Evolutionary conservation across 805 yeast species (phyloP).

Genomic region (Candida endomychidarum): DNA sequence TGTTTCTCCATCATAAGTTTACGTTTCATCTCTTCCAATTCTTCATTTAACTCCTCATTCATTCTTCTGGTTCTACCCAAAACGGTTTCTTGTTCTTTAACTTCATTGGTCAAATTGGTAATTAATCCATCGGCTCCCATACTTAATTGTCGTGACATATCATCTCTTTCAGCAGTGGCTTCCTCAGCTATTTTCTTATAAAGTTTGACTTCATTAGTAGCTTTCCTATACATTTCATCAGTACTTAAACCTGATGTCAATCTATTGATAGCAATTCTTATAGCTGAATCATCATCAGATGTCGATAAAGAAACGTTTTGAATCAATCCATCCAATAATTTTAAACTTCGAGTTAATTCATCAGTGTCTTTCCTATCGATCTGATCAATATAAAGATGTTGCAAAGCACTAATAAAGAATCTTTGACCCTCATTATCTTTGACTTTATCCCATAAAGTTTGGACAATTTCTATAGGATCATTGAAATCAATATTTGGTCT

Average conservation of each 20-base stretch:
- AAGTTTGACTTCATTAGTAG: slow-evolving; percentile 54
- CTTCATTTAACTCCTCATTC: slow-evolving; percentile 58
- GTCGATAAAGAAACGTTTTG: slow-evolving; percentile 60
- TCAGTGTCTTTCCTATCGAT: slow-evolving; percentile 47
- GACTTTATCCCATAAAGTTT: slow-evolving; percentile 57
- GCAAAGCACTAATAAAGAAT: slow-evolving; percentile 60
- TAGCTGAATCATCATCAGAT: slow-evolving; percentile 47
- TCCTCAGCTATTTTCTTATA: slow-evolving; percentile 53
- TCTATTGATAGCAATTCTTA: slow-evolving; percentile 74
- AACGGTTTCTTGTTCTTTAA: slow-evolving; percentile 61
- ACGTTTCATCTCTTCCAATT: slow-evolving; percentile 62
- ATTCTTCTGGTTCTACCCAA: slow-evolving; percentile 59
- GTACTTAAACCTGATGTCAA: slow-evolving; percentile 72
- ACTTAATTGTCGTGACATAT: slow-evolving; percentile 61
- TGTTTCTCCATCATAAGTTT: slow-evolving; percentile 65
- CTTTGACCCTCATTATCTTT: slow-evolving; percentile 60
- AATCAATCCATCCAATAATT: slow-evolving; percentile 63
- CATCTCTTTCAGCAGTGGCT: slow-evolving; percentile 59
- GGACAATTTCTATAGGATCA: slow-evolving; percentile 69
- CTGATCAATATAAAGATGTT: slow-evolving; percentile 60
- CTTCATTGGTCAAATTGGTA: slow-evolving; percentile 56
- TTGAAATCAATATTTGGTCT: slow-evolving; percentile 54
- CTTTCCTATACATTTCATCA: slow-evolving; percentile 81
- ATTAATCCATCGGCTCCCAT: slow-evolving; percentile 78
- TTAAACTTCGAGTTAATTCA: slow-evolving; percentile 50